A percentile compares a stretch with the other conserved stretches of the same genome.
Conservation (phyloP, 345 rosid genomes). For the Bretschneidera sinensis region DNA sequence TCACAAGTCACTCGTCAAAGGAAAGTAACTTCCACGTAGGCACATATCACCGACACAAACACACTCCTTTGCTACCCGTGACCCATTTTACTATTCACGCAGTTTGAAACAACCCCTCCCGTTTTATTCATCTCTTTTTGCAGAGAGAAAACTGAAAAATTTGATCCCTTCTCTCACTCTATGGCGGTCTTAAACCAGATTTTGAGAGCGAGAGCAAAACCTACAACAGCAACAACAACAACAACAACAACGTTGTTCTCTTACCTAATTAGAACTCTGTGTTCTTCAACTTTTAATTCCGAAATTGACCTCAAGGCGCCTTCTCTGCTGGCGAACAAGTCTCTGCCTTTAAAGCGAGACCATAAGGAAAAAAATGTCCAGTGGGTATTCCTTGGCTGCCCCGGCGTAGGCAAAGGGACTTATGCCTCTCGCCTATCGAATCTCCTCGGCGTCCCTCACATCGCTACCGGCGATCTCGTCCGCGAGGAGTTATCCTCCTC, state of each 20-base stretch:
- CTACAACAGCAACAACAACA: not conserved
- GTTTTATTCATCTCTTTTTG: too few species aligned
- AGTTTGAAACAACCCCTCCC: too few species aligned
- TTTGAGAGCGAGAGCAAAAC: conserved; percentile 13
- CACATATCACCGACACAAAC: too few species aligned
- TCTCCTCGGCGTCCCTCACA: conserved; percentile 87
- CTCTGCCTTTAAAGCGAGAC: conserved; percentile 20
- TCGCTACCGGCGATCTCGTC: conserved; percentile 98
- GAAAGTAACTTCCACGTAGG: too few species aligned
- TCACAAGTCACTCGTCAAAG: too few species aligned
- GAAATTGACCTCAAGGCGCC: conserved; percentile 34
- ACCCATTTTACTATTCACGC: too few species aligned
- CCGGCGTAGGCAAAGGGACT: conserved; percentile 98
- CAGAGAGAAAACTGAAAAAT: too few species aligned
- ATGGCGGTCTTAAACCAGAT: conserved; percentile 37
- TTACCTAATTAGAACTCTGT: conserved; percentile 19
- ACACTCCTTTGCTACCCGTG: too few species aligned
- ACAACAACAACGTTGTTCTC: conserved; percentile 18
- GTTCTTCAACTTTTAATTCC: conserved; percentile 31
- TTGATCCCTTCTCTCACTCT: not conserved
- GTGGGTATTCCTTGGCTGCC: conserved; percentile 98
- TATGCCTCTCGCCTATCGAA: conserved; percentile 86
- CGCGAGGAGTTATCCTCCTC: conserved; percentile 84
- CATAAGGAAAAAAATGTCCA: conserved; percentile 49
- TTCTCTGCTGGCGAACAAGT: conserved; percentile 20